Evolutionary conservation across 106 monocot genomes (phyloP), one percentile per base, ranked within the genome.

Genomic region (Dendrobium huoshanense): DNA sequence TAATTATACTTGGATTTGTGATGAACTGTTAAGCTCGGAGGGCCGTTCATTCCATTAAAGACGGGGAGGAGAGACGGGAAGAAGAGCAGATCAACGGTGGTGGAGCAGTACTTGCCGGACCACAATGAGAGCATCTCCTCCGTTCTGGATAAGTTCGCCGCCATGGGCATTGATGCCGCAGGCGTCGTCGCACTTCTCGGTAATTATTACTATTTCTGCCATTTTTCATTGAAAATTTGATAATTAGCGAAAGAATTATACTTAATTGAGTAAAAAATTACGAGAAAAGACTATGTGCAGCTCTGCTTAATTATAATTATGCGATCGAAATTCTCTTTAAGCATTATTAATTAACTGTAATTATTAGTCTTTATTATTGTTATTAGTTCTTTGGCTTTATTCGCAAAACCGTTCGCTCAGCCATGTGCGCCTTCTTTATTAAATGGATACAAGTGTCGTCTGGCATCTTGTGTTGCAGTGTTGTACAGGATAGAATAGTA

Each of bases 21-120:
- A 27, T 61, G 59, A 29, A 42, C 77, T 5, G 13, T 51, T 51
- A 65, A 92, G 92, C 44, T 88, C 48, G 91, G 91, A 64, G 94
- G 94, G 20, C 94, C 94, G 13, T 80, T 86, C 86, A 94, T 94
- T 42, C 94, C 91, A 7, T 77, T 94, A 17, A 94, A 89, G 81
- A 94, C 94, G 72, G 94, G 91, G 59, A 85, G 91, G 37, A 89
- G 91, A n/a, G 94, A 94, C 64, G 91, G 89, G 55, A 82, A 87
- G 85, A 89, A 45, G 76, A 91, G 91, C 86, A 81, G 94, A 4
- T 78, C 87, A 4, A 86, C 83, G 9, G 51, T 94, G 48, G 33
- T 94, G 72, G 94, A 91, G 83, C 59, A 91, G 51, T 91, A 87
- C 80, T 86, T 94, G 37, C 91, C 93, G 11, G 90, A 93, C 61